Conservation (phyloP, 306 rosid species). For the Cucurbita ficifolia region DNA sequence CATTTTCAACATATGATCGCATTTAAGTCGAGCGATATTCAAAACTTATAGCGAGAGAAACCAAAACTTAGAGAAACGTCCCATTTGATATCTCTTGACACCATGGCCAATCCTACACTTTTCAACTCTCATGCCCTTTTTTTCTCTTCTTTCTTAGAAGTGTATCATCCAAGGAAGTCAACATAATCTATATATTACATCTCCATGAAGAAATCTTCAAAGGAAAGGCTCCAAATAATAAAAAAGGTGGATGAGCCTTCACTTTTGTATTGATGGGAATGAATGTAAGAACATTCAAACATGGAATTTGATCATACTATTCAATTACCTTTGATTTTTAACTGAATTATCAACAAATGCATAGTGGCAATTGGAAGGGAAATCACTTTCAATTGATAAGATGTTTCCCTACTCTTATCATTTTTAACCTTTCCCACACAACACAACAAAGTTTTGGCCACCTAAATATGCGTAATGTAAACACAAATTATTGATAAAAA, state of each 20-base stretch:
- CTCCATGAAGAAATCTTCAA: neutral
- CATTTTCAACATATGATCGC: too few relatives aligned
- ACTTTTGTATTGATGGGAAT: neutral
- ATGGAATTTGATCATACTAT: neutral
- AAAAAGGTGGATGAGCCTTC: neutral
- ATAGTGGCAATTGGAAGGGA: neutral
- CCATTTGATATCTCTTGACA: too few relatives aligned
- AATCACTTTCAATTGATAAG: neutral
- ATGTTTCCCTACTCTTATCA: slow-evolving; percentile 3
- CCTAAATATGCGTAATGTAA: neutral
- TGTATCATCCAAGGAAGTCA: neutral
- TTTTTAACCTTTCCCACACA: neutral
- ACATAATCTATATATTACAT: neutral
- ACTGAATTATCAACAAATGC: neutral
- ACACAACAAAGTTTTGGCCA: neutral
- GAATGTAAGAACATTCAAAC: neutral
- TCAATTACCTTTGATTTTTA: neutral
- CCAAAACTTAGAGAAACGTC: too few relatives aligned
- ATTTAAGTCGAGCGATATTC: too few relatives aligned
- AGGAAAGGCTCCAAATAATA: neutral
- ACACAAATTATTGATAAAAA: neutral
- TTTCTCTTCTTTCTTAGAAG: too few relatives aligned
- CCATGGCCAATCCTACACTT: too few relatives aligned
- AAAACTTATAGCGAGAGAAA: too few relatives aligned
- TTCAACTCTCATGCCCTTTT: too few relatives aligned